Conservation (phyloP, 2,329 filamentous ascomycete species). For the Diplodia seriata region DNA sequence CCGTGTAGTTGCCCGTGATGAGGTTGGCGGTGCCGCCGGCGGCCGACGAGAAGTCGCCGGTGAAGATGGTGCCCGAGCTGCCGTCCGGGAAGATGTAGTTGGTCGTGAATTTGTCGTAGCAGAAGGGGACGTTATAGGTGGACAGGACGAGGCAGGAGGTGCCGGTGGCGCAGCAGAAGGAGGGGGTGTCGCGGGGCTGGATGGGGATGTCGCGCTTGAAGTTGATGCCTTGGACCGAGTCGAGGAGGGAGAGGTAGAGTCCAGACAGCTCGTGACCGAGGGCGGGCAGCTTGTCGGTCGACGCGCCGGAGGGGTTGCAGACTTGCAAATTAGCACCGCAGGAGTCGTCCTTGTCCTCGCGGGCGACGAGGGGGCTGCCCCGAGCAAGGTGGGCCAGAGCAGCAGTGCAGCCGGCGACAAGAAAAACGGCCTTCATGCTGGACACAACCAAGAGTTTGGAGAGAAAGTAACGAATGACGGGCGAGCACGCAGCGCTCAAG, state of each 20-base stretch:
- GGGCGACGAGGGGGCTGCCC: constrained; percentile 2
- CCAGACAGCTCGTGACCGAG: constrained; percentile 45
- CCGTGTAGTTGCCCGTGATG: constrained; percentile 53
- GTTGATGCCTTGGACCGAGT: constrained; percentile 45
- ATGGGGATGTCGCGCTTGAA: constrained; percentile 39
- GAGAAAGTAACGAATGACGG: constrained; percentile 18
- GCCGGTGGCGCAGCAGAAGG: constrained; percentile 47
- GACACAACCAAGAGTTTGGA: not conserved
- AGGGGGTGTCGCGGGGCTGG: constrained; percentile 17
- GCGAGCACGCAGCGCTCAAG: not conserved
- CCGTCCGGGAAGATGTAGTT: constrained; percentile 57
- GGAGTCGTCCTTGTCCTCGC: not conserved
- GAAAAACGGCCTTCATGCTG: constrained; percentile 13
- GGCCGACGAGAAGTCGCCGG: constrained; percentile 52
- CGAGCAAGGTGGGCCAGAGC: constrained; percentile 7
- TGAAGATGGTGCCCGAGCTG: constrained; percentile 55
- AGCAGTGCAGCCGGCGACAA: not conserved
- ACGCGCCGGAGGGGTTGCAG: constrained; percentile 48
- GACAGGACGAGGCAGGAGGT: constrained; percentile 53
- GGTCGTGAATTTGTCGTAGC: constrained; percentile 62
- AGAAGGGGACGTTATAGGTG: constrained; percentile 54
- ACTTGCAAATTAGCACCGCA: constrained; percentile 40
- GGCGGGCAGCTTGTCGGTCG: constrained; percentile 41
- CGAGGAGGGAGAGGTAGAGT: constrained; percentile 46
- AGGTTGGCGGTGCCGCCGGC: constrained; percentile 52